phyloP scores from a whole-genome alignment of 2,329 filamentous ascomycete genomes.

The Onygena corvina region DNA sequence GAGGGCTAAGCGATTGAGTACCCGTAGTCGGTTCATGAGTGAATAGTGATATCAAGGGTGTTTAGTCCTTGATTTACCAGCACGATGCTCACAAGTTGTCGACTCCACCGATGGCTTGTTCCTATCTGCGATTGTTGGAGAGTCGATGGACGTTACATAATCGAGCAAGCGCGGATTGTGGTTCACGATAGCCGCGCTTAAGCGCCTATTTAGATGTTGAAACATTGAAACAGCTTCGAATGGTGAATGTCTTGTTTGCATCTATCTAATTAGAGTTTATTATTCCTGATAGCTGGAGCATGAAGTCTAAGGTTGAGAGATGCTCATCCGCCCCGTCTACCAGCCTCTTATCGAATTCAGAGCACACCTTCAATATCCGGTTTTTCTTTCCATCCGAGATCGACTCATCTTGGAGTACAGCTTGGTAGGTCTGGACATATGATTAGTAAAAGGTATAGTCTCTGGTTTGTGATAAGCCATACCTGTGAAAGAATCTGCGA shows the following conservation, averaged over 20 bases:
- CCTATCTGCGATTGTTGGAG: neutral
- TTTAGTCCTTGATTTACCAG: neutral
- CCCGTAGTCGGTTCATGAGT: conserved; percentile 15
- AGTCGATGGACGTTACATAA: neutral
- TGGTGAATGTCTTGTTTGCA: neutral
- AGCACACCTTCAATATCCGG: conserved; percentile 77
- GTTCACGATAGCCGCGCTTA: neutral
- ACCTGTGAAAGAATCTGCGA: conserved; percentile 74
- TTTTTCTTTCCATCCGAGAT: conserved; percentile 81
- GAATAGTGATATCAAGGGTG: neutral
- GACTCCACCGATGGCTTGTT: neutral
- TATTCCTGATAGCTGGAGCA: conserved; percentile 60
- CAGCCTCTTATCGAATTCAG: conserved; percentile 84
- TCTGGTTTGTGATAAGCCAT: too few species aligned
- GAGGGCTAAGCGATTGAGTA: conserved; percentile 12
- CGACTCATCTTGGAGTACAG: conserved; percentile 69
- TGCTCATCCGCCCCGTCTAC: conserved; percentile 95
- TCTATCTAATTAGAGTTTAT: neutral
- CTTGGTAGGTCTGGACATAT: conserved; percentile 57
- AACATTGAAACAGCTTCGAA: neutral
- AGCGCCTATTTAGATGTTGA: neutral
- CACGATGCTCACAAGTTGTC: neutral
- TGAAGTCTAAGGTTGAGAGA: conserved; percentile 73
- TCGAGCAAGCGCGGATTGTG: neutral
- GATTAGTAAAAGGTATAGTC: neutral